These are phyloP conservation scores for Polygonum maritimum DNA, from an alignment of 148 eudicot genomes.

Conservation along the genomic window DNA sequence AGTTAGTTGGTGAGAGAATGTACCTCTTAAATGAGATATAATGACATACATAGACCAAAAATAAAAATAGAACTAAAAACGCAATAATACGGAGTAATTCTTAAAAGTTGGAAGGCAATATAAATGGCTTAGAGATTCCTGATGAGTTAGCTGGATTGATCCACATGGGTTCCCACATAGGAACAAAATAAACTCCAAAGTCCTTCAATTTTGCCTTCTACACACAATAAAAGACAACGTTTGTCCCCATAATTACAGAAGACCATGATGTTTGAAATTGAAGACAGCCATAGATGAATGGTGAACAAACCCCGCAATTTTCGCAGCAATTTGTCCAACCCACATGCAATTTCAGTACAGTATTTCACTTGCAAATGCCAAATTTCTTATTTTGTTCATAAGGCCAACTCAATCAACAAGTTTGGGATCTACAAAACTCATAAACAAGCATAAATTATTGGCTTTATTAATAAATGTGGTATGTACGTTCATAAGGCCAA, in stretches of 20 bases:
- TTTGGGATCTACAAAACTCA: neutral
- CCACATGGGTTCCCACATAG: neutral
- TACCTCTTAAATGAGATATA: no score
- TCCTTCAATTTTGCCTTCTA: neutral
- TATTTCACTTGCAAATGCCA: neutral
- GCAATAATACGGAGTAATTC: no score
- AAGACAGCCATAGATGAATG: neutral
- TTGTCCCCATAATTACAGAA: neutral
- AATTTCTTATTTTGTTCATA: no score
- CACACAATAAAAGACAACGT: neutral
- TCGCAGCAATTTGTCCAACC: neutral
- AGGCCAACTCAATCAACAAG: neutral
- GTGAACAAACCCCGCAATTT: neutral
- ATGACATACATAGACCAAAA: no score
- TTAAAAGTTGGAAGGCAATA: neutral
- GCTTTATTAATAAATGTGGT: neutral
- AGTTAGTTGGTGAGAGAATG: no score
- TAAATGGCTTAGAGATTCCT: neutral
- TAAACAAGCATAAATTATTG: neutral
- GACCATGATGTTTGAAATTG: neutral
- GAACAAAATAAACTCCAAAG: neutral
- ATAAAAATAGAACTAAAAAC: no score
- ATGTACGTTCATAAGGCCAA: neutral
- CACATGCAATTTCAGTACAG: neutral
- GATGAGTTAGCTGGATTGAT: constrained; percentile 1